Evolutionary conservation across 768 basidiomycete genomes (phyloP), one percentile per base, ranked within the genome.

Genomic region (Pleurotus pulmonarius): DNA sequence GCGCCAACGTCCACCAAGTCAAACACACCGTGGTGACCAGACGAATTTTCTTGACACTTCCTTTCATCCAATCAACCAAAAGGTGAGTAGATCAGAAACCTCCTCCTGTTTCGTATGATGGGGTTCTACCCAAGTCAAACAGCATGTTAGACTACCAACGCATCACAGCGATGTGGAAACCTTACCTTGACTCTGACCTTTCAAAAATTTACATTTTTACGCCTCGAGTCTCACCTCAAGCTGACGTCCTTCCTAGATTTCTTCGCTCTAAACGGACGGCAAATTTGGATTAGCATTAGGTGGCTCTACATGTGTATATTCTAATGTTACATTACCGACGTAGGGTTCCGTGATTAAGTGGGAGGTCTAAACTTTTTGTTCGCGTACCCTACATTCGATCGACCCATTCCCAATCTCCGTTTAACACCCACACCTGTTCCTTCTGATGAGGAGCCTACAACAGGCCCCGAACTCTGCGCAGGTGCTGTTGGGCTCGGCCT

Each of bases 351-450:
- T 18, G 11, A 48, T 24, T 56, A 74, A 45, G 67, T 68, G 40
- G 80, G 84, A n/a, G 73, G 65, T 68, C 86, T 87, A 75, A 87
- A 87, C 69, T 84, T 87, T 69, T 87, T 88, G 67, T 87, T 88
- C 20, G 80, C 62, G 64, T 87, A 87, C 3, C 82, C 80, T 22
- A 60, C 68, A 5, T 67, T 68, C 3, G 67, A 66, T 61, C 81
- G 73, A 15, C 83, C 83, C 84, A 87, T 86, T 0, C 87, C 87
- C 52, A 87, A 69, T 44, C 84, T 74, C 57, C 84, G 75, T 62
- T 86, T 87, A 15, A 66, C 67, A 26, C 76, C 78, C 47, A 56
- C 55, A 49, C 12, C 22, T 41, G 48, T 22, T 24, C 44, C 46
- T 45, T 48, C 45, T 46, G 18, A 29, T 5, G 53, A 15, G 37